phyloP scores from a whole-genome alignment of 2,329 filamentous ascomycete genomes.

The Colletotrichum spinosum region DNA sequence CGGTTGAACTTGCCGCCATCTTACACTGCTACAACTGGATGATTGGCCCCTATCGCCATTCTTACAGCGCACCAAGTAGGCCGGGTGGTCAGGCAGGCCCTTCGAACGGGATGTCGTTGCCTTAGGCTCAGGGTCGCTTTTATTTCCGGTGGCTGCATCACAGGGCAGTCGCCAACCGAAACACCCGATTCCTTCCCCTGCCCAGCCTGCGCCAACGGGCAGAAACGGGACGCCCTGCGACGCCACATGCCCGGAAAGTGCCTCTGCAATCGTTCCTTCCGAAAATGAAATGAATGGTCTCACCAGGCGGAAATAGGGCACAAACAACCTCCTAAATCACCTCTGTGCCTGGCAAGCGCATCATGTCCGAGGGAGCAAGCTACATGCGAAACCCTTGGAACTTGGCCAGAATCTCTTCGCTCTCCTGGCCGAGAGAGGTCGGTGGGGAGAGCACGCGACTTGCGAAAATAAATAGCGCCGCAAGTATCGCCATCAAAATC shows the following conservation, averaged over 20 bases:
- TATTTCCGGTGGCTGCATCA: constrained; percentile 34
- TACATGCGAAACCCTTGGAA: background rate
- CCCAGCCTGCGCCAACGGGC: constrained; percentile 27
- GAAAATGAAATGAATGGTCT: constrained; percentile 6
- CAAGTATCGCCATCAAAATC: no score
- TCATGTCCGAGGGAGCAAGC: background rate
- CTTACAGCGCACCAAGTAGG: background rate
- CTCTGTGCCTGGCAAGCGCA: no score
- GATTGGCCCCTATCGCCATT: no score
- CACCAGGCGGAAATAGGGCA: constrained; percentile 16
- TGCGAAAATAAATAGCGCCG: no score
- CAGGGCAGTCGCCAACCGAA: constrained; percentile 16
- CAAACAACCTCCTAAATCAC: background rate
- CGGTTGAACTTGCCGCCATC: no score
- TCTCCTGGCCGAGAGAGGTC: no score
- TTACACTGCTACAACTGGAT: no score
- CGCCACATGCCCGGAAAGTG: constrained; percentile 27
- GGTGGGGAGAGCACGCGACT: no score
- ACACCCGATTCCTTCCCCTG: constrained; percentile 23
- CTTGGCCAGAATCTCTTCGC: no score
- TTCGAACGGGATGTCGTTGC: constrained; percentile 29
- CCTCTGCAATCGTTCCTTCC: constrained; percentile 16
- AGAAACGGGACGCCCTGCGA: constrained; percentile 28
- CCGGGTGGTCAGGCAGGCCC: background rate
- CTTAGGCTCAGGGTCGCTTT: constrained; percentile 28